Evolutionary conservation across 495 filamentous ascomycete genomes (phyloP), one percentile per base, ranked within the genome.

Genomic region (Amphirosellinia nigrospora): DNA sequence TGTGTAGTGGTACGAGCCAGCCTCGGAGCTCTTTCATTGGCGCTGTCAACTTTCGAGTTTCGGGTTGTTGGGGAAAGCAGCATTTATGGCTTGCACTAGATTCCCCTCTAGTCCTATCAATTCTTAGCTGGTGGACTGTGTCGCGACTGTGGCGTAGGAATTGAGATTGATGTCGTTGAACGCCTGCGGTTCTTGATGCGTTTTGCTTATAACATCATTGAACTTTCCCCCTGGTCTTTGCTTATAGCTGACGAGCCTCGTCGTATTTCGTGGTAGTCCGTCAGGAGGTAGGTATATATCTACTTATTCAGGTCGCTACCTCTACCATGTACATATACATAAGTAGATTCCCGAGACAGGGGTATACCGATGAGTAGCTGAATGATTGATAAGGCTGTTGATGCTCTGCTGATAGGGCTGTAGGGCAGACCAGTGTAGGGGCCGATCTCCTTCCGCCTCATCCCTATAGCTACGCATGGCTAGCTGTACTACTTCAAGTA

Each of bases 71-170:
- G 58, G 58, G 34, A 61, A 41, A 34, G 10, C 55, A n/a, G 41
- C n/a, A 41, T 41, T 23, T 26, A 26, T 30, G n/a, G 36, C n/a
- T 1, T 2, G n/a, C 34, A 36, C 36, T 16, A 28, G 4, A 13
- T 32, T 32, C 23, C 5, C 10, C n/a, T 28, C 34, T 21, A 21
- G 34, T 1, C 36, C 56, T 41, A 60, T 60, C 56, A 34, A 60
- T 39, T 13, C 5, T 2, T 13, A 59, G n/a, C 55, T 39, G n/a
- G 5, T 10, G 21, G 11, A 1, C 36, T 41, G 13, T 21, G 32
- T n/a, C n/a, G 56, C 34, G 21, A 41, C 58, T 9, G 15, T 61
- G n/a, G 58, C 58, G 21, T 10, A 61, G 32, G 21, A 60, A 60
- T 23, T 3, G 34, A n/a, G 36, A 28, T 6, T 21, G 9, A 28